Conservation (phyloP, 176 grass and related monocot species). For the Eragrostis curvula region DNA sequence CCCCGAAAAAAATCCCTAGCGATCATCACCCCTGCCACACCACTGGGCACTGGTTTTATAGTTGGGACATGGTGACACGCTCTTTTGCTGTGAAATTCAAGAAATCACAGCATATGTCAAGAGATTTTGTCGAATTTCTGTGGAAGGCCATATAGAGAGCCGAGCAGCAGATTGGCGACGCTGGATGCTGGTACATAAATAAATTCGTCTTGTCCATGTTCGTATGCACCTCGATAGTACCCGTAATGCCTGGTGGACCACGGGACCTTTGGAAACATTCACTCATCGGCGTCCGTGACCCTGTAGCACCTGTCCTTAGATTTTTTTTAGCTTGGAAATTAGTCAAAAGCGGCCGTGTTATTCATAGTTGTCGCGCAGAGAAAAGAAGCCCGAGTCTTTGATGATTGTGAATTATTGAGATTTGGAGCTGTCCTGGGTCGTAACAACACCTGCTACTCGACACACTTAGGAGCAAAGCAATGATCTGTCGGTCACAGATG, state of each 20-base stretch:
- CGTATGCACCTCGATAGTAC: background rate
- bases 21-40: conserved; percentile 21
- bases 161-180: background rate
- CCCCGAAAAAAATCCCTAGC: background rate
- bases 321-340: conserved; percentile 19
- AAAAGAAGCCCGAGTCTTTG: background rate
- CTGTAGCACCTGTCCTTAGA: background rate
- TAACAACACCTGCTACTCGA: conserved; percentile 35
- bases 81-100: background rate
- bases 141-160: background rate
- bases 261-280: conserved; percentile 13
- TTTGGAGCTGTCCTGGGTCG: background rate
- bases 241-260: conserved; percentile 17
- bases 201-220: conserved; percentile 10
- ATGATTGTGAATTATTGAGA: conserved; percentile 43
- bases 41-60: background rate
- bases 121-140: background rate
- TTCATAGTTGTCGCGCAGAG: background rate
- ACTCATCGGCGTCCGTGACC: background rate
- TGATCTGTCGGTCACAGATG: conserved; percentile 35
- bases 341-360: background rate
- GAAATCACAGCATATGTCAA: background rate
- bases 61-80: background rate
- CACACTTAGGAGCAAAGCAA: conserved; percentile 51
- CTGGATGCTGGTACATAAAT: conserved; percentile 8